Percentiles rank a stretch among this genome's conserved stretches.
phyloP scores from a whole-genome alignment of 495 filamentous ascomycete species.

The Daldinia loculata region DNA sequence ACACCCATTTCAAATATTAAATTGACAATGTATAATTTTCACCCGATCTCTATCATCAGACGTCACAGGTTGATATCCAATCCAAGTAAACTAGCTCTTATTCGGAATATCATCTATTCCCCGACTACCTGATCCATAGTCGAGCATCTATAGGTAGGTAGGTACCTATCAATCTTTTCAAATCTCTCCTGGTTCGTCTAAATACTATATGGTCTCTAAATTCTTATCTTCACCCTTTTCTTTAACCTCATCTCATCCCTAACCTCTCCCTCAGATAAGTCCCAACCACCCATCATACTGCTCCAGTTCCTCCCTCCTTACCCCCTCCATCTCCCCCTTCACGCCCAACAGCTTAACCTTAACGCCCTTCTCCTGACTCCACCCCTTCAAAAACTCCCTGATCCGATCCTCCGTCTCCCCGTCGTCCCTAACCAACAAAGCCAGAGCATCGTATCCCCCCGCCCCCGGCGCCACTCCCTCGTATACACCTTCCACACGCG shows the following conservation, averaged over 20 bases:
- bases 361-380: conserved; percentile 72
- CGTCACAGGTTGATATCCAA: too few species aligned
- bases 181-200: neutral
- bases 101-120: too few species aligned
- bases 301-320: conserved; percentile 68
- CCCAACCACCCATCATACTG: conserved; percentile 71
- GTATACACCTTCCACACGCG: conserved; percentile 75
- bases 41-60: too few species aligned
- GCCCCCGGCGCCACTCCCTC: conserved; percentile 95
- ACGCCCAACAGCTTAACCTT: conserved; percentile 80
- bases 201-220: neutral
- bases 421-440: conserved; percentile 79
- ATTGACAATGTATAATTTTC: too few species aligned
- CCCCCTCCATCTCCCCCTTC: conserved; percentile 87
- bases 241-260: neutral
- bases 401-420: conserved; percentile 70
- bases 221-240: neutral
- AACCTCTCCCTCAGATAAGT: neutral
- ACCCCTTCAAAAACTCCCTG: conserved; percentile 67
- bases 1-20: too few species aligned
- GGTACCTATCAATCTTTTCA: neutral
- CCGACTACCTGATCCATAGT: too few species aligned
- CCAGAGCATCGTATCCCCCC: conserved; percentile 92
- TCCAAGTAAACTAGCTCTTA: too few species aligned
- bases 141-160: too few species aligned